Base-by-base conservation (phyloP, 2,329 filamentous ascomycete species). In the Pseudogymnoascus sp. region DNA sequence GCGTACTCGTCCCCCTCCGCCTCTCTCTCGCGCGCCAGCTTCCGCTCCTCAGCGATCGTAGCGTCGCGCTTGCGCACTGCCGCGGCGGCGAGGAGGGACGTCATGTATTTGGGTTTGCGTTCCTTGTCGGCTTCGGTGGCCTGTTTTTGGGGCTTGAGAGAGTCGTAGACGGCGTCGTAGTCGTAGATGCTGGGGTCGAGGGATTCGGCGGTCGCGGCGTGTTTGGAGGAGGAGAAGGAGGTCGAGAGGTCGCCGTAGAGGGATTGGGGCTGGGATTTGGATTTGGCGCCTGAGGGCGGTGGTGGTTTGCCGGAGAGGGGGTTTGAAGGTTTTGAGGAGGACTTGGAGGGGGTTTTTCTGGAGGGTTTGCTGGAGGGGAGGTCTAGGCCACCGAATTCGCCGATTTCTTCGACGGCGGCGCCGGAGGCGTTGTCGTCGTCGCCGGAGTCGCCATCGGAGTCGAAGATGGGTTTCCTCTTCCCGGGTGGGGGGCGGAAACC, bases 131-230 rank as follows among this genome's bases (percentile, higher is more conserved):
- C 81, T 56, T 79, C 78, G 6, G 80, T 80, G 4, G 78, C 79
- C 31, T 33, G 64, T 82, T 82, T 68, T 84, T 82, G 64, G 15
- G 85, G 83, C 67, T 90, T 88, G 42, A 93, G 79, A 0, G 88
- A 88, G 69, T 93, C 90, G 76, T 91, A 93, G 21, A 91, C 89
- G 1, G 83, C 83, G 73, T 96, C 91, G 77, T 95, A 96, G 76
- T 95, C 90, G 78, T 93, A 95, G 68, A 95, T 87, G 59, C 85
- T 87, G 1, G 89, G 79, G 70, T 95, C 90, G 7, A 88, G 72
- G 64, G 84, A 81, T 65, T 86, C 80, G 1, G 89, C 89, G 15
- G 84, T 83, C 66, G 86, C 80, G 38, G 84, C 83, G 68, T 88
- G 81, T 68, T 83, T 85, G 62, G 84, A 83, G 26, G 88, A 84